Evolutionary conservation across 1,139 yeast genomes (phyloP).

Genomic region (Blastobotrys proliferans): DNA sequence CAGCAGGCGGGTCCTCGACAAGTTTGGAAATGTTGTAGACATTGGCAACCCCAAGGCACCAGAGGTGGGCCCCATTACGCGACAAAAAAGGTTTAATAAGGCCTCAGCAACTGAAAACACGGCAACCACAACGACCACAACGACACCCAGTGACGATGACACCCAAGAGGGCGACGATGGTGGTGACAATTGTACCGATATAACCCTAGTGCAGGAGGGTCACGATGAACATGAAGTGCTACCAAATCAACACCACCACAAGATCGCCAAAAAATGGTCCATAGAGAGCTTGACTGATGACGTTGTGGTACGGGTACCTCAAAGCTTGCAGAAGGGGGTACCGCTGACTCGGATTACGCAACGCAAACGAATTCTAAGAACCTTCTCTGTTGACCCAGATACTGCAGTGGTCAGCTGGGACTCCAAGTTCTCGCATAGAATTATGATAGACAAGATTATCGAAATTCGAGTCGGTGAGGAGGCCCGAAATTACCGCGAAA

Average conservation of each 20-base stretch:
- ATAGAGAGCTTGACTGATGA: slow-evolving; percentile 1
- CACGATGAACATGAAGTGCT: no score
- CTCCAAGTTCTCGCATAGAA: slow-evolving; percentile 41
- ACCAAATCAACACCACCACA: not conserved
- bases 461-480: slow-evolving; percentile 62
- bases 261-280: not conserved
- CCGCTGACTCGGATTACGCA: slow-evolving; percentile 61
- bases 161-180: no score
- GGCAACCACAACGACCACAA: no score
- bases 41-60: slow-evolving; percentile 7
- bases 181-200: no score
- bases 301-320: slow-evolving; percentile 3
- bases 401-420: slow-evolving; percentile 52
- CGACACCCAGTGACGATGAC: no score
- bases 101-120: no score
- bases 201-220: no score
- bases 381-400: slow-evolving; percentile 44
- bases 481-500: slow-evolving; percentile 82
- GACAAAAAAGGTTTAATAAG: no score
- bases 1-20: slow-evolving; percentile 13
- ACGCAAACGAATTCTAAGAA: slow-evolving; percentile 56
- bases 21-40: slow-evolving; percentile 15
- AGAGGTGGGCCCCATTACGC: not conserved
- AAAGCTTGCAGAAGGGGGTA: slow-evolving; percentile 34
- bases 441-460: slow-evolving; percentile 69